Conservation (phyloP, 2,329 filamentous ascomycete species). For the Pseudocercospora macadamiae region DNA sequence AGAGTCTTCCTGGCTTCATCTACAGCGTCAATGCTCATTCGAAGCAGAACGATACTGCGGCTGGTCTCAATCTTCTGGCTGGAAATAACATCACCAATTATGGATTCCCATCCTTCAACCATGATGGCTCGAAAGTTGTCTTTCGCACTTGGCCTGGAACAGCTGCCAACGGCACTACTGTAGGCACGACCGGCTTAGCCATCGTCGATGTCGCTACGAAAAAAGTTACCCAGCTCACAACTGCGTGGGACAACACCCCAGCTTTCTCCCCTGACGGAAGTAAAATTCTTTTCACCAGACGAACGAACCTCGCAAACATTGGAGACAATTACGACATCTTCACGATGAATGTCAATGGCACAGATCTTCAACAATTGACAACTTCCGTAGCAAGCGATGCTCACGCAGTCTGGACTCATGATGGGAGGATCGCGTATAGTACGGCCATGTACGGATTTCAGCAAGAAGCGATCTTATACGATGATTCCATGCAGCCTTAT, state of each 20-base stretch:
- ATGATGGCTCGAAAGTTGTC: constrained; percentile 8
- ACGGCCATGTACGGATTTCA: constrained; percentile 8
- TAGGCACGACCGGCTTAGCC: not conserved
- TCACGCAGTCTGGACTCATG: constrained; percentile 14
- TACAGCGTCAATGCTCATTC: not conserved
- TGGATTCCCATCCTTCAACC: constrained; percentile 4
- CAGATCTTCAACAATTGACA: constrained; percentile 9
- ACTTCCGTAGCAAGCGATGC: constrained; percentile 3
- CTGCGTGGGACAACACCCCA: constrained; percentile 3
- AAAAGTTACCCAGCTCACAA: not conserved
- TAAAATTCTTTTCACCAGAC: constrained; percentile 13
- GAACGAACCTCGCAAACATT: constrained; percentile 4
- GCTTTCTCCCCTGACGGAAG: constrained; percentile 13
- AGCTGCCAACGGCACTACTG: not conserved
- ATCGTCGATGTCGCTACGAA: constrained; percentile 2
- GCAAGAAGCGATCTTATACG: constrained; percentile 3
- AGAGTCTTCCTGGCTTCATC: not conserved
- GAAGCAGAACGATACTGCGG: too few species aligned
- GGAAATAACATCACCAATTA: not conserved
- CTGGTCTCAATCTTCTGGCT: not conserved
- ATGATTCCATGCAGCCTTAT: constrained; percentile 13
- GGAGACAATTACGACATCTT: constrained; percentile 11
- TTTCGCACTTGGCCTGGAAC: constrained; percentile 3
- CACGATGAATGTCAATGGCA: constrained; percentile 6
- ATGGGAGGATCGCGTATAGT: constrained; percentile 9